A percentile compares a stretch with the other conserved stretches of the same genome.
Conservation (phyloP, 495 filamentous ascomycete species). For the Penicillium robsamsonii region DNA sequence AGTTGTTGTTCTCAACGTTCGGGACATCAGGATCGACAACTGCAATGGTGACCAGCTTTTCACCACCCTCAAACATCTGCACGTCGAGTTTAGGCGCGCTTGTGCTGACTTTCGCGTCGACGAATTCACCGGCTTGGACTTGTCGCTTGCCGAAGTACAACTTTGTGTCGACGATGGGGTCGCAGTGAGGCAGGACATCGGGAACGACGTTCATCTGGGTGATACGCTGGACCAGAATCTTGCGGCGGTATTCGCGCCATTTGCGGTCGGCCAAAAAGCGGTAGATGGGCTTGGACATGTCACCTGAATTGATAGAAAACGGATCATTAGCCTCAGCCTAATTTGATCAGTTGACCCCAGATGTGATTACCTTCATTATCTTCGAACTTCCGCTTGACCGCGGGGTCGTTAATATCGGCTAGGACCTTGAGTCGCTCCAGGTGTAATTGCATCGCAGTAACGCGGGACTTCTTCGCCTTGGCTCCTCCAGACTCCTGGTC, state of each 20-base stretch:
- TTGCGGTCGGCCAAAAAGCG: slow-evolving; percentile 81
- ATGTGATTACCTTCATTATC: slow-evolving; percentile 74
- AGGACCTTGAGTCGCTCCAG: slow-evolving; percentile 81
- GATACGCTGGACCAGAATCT: slow-evolving; percentile 80
- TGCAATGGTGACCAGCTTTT: slow-evolving; percentile 77
- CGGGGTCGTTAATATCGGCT: slow-evolving; percentile 92
- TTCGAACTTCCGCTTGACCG: slow-evolving; percentile 93
- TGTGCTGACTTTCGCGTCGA: slow-evolving; percentile 68
- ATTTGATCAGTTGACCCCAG: not conserved
- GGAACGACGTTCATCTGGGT: slow-evolving; percentile 84
- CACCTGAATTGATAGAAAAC: slow-evolving; percentile 53
- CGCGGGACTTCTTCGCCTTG: slow-evolving; percentile 57
- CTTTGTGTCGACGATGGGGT: slow-evolving; percentile 74
- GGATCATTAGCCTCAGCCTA: slow-evolving; percentile 10
- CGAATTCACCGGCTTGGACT: slow-evolving; percentile 71
- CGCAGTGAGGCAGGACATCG: slow-evolving; percentile 84
- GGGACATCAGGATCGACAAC: slow-evolving; percentile 92
- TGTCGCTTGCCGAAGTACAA: slow-evolving; percentile 69
- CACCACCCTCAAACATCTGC: slow-evolving; percentile 77
- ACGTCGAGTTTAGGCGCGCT: slow-evolving; percentile 70
- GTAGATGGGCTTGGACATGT: slow-evolving; percentile 97
- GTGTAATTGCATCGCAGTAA: slow-evolving; percentile 68
- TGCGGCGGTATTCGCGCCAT: slow-evolving; percentile 78
- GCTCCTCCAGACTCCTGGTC: slow-evolving; percentile 59
- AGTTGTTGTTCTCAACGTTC: slow-evolving; percentile 69